Conservation (phyloP, 2,329 filamentous ascomycete genomes). For the Aspergillus niger region DNA sequence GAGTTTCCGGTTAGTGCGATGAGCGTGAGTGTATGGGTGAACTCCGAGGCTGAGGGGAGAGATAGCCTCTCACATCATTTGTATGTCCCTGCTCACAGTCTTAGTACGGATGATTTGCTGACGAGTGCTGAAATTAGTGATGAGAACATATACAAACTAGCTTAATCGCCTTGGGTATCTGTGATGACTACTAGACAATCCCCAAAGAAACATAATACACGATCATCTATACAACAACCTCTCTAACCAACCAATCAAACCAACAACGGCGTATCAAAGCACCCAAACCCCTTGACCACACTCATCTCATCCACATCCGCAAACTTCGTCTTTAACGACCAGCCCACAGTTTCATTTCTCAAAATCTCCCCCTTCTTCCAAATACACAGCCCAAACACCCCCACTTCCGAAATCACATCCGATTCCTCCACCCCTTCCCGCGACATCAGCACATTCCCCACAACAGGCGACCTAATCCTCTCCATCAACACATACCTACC, state of each 20-base stretch:
- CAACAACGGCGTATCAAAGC: slow-evolving; percentile 47
- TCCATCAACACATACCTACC: slow-evolving; percentile 45
- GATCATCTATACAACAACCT: no score
- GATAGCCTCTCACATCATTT: slow-evolving; percentile 46
- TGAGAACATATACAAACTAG: background rate
- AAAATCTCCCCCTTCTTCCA: slow-evolving; percentile 38
- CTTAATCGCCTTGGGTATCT: no score
- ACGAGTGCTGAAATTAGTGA: background rate
- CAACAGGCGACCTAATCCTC: slow-evolving; percentile 38
- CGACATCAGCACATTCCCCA: slow-evolving; percentile 38
- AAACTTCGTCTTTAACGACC: slow-evolving; percentile 51
- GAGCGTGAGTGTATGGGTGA: slow-evolving; percentile 65
- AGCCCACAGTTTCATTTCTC: slow-evolving; percentile 39
- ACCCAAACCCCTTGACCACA: slow-evolving; percentile 51
- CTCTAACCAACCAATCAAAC: slow-evolving; percentile 13
- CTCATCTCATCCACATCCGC: slow-evolving; percentile 48
- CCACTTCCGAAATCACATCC: slow-evolving; percentile 47
- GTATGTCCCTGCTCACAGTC: slow-evolving; percentile 33
- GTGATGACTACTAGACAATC: no score
- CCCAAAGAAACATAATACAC: no score
- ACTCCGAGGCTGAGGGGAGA: slow-evolving; percentile 55
- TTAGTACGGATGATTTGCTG: background rate
- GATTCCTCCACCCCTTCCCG: slow-evolving; percentile 35
- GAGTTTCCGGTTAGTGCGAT: slow-evolving; percentile 57
- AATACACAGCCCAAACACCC: slow-evolving; percentile 44